Conservation (phyloP, 148 eudicot species). For the Agrostemma githago region DNA sequence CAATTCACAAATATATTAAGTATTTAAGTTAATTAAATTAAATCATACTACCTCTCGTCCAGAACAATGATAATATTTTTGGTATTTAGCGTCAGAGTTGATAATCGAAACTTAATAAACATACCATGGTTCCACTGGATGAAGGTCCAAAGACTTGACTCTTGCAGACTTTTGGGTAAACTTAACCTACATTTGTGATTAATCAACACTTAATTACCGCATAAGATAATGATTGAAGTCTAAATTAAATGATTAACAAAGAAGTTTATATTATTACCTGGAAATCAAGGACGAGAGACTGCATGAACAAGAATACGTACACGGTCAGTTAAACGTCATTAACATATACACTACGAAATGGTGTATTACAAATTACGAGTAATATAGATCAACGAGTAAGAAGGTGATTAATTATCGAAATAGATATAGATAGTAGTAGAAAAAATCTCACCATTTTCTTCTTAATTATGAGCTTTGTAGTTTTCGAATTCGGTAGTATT, state of each 20-base stretch:
- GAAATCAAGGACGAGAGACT: conserved; percentile 16
- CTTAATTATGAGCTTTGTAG: neutral
- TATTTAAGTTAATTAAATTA: too few relatives aligned
- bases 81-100: too few relatives aligned
- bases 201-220: neutral
- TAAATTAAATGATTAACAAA: neutral
- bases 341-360: too few relatives aligned
- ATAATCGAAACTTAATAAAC: neutral
- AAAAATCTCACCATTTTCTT: conserved; percentile 14
- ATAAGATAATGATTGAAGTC: neutral
- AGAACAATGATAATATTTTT: too few relatives aligned
- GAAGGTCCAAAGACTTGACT: conserved; percentile 74
- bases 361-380: neutral
- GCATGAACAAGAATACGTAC: conserved; percentile 8
- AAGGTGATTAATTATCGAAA: neutral
- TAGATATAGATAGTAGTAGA: neutral
- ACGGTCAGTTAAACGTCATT: neutral
- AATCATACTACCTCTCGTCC: too few relatives aligned
- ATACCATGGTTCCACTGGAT: conserved; percentile 77
- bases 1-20: conserved; percentile 18
- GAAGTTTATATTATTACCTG: conserved; percentile 2
- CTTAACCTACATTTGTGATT: conserved; percentile 39
- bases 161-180: conserved; percentile 63
- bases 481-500: neutral
- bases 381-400: neutral